Evolutionary conservation across 805 yeast species (phyloP).

Genomic region (Wickerhamomyces bisporus): DNA sequence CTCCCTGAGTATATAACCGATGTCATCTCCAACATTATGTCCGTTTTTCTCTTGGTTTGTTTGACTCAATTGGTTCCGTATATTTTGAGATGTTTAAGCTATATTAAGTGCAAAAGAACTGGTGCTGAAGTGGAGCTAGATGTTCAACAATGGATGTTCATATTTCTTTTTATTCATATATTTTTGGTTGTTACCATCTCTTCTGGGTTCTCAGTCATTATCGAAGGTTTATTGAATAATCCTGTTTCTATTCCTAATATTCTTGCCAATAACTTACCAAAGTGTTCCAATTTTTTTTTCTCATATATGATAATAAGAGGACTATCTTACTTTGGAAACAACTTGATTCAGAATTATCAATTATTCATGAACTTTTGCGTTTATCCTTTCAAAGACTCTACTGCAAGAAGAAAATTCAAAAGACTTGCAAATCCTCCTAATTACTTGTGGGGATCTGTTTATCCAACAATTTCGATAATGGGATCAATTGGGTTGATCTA

Average conservation of each 20-base stretch:
- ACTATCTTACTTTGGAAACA: conserved; percentile 67
- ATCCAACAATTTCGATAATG: conserved; percentile 71
- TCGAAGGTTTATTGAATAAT: conserved; percentile 56
- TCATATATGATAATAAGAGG: conserved; percentile 74
- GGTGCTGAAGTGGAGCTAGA: conserved; percentile 62
- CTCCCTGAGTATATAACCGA: conserved; percentile 51
- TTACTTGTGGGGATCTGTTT: conserved; percentile 74
- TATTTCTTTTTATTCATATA: conserved; percentile 74
- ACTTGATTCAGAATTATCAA: conserved; percentile 54
- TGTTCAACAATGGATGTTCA: conserved; percentile 72
- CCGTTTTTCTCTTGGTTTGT: conserved; percentile 59
- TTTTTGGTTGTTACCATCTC: conserved; percentile 83
- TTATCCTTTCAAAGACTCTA: conserved; percentile 36
- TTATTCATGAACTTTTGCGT: conserved; percentile 37
- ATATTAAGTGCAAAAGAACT: conserved; percentile 53
- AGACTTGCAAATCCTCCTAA: conserved; percentile 39
- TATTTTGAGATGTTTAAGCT: conserved; percentile 49
- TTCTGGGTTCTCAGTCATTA: conserved; percentile 63
- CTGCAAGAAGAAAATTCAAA: conserved; percentile 55
- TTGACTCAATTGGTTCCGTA: conserved; percentile 60
- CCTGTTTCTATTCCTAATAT: conserved; percentile 71
- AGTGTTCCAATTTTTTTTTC: conserved; percentile 81
- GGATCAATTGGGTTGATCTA: conserved; percentile 77
- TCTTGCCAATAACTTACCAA: conserved; percentile 75
- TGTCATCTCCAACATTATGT: conserved; percentile 56